phyloP scores from a whole-genome alignment of 805 yeast species.

The Metschnikowia rubicola region DNA sequence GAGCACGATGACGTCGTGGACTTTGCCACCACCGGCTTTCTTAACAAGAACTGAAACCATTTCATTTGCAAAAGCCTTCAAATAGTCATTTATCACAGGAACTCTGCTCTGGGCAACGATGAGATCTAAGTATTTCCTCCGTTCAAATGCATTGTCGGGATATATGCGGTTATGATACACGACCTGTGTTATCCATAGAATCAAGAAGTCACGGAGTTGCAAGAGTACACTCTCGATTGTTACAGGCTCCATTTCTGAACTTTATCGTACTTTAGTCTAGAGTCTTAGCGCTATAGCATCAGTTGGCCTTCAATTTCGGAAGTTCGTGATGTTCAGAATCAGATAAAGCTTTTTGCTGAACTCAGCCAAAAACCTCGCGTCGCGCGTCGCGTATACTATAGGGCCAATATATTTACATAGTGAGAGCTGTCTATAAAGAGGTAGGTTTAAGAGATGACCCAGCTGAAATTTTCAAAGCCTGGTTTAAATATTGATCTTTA shows the following conservation, averaged over 20 bases:
- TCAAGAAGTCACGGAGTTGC: slow-evolving; percentile 46
- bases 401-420: no score
- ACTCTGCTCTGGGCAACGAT: slow-evolving; percentile 43
- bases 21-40: slow-evolving; percentile 23
- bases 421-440: no score
- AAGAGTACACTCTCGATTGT: slow-evolving; percentile 29
- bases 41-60: slow-evolving; percentile 20
- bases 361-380: no score
- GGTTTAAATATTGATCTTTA: no score
- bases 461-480: no score
- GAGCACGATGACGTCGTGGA: slow-evolving; percentile 34
- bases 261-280: not conserved
- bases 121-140: slow-evolving; percentile 40
- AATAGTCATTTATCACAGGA: slow-evolving; percentile 45
- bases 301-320: no score
- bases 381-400: no score
- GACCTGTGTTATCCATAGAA: slow-evolving; percentile 51
- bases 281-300: not conserved
- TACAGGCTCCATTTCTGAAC: slow-evolving; percentile 11
- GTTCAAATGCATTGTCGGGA: slow-evolving; percentile 47
- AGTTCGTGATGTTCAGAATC: no score
- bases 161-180: slow-evolving; percentile 53
- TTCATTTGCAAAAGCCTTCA: slow-evolving; percentile 34
- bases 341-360: no score
- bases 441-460: no score